A percentile compares a stretch with the other conserved stretches of the same genome.
These are phyloP conservation scores for Solanum stenotomum DNA, from an alignment of 257 asterid genomes.

Conservation along the genomic window DNA sequence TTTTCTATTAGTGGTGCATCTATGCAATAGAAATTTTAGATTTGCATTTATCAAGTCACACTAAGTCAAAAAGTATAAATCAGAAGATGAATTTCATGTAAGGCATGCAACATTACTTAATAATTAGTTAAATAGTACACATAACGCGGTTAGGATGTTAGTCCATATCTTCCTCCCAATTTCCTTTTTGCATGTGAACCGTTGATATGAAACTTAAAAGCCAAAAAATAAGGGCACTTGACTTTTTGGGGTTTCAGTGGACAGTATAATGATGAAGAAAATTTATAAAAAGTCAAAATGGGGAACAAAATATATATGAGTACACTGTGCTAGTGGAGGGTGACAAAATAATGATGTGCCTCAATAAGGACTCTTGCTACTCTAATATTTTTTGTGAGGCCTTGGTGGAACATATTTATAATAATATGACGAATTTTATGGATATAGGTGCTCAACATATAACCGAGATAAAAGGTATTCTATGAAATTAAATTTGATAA, in stretches of 20 bases:
- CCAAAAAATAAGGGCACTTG: neutral
- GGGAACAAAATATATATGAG: neutral
- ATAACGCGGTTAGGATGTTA: neutral
- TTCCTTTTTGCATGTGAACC: constrained; percentile 5
- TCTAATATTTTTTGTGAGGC: neutral
- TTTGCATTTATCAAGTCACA: neutral
- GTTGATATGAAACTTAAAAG: constrained; percentile 1
- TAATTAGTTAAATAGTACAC: neutral
- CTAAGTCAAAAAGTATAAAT: constrained; percentile 21
- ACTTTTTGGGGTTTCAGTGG: constrained; percentile 11
- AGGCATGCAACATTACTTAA: neutral
- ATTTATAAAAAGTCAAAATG: constrained; percentile 20
- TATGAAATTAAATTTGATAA: too few relatives aligned
- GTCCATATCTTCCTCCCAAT: neutral
- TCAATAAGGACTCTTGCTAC: neutral
- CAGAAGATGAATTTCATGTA: neutral
- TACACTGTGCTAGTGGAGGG: constrained; percentile 19
- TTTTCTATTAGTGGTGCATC: neutral
- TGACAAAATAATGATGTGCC: constrained; percentile 13
- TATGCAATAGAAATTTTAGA: neutral
- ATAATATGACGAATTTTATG: neutral
- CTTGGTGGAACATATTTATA: neutral
- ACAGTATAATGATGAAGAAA: neutral
- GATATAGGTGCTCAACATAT: neutral
- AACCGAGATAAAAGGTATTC: neutral